Evolutionary conservation across 164 flowering plant genomes (phyloP), one percentile per base, ranked within the genome.

Genomic region (Annona squamosa): DNA sequence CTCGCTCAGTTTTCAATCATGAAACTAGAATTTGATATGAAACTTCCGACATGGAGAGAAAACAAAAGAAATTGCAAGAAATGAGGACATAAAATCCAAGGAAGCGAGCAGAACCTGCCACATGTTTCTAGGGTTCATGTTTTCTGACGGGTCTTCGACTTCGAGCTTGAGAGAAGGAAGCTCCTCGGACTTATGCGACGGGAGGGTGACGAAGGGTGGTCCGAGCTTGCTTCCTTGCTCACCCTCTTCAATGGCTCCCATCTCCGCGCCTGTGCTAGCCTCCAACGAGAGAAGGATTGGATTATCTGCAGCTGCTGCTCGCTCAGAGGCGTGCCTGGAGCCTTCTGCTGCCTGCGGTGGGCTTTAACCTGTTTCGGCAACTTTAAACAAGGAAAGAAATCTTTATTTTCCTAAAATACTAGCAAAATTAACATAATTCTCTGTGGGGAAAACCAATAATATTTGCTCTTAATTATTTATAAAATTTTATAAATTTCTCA

Each of bases 111-210:
- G 37, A 18, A 71, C 73, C 64, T 71, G 73, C 73, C 73, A 71
- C 73, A 71, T 71, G 73, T 71, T 71, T 43, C 64, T 37, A 59
- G 73, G 73, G 73, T 26, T 71, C 73, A 71, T 71, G 52, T 6
- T 48, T 71, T 71, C 65, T 13, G 64, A 63, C 41, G 73, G 59
- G 16, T 71, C 73, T 59, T 71, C 73, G 48, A 71, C 52, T 71
- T 59, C 48, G 12, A 71, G 65, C 65, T 71, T 71, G 47, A 69
- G 41, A 10, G 73, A 43, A 10, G 68, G 68, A 4, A 41, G 43
- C 46, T 66, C 68, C 16, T n/a, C 26, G n/a, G 17, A 46, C 17
- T 18, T 48, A 43, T 41, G 10, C 16, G 10, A 46, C 17, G 72
- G 72, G 19, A 69, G 37, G 45, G 72, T 69, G 18, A 69, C 72